Base-by-base conservation (phyloP, 2,329 filamentous ascomycete species). In the Ophidiomyces ophidiicola region DNA sequence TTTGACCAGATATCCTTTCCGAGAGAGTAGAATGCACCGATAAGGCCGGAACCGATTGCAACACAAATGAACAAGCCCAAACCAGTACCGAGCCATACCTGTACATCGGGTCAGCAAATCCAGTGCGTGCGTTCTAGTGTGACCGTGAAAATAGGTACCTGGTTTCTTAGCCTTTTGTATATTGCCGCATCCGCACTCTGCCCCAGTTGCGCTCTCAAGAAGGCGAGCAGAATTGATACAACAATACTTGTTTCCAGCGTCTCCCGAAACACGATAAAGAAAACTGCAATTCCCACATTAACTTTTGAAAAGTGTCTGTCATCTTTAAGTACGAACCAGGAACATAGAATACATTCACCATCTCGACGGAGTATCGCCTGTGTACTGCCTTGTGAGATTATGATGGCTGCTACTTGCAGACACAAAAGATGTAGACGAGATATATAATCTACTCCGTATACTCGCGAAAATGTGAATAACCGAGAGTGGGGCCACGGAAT, bases 251-350 rank as follows among this genome's bases (percentile, higher is more conserved):
- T 43, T 23, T 43, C 41, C n/a, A 43, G 35, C 34, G 41, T 35
- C 29, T 43, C 41, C 24, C 41, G 41, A 34, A 43, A 43, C 35
- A 43, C 41, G 26, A 43, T 43, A 20, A 43, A 43, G 21, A 43
- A 43, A 17, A 43, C 41, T 43, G 12, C 18, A 21, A 18, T 10
- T 32, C 28, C 4, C 32, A 19, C 10, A 5, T 19, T 11, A 32
- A 18, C 8, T 25, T 28, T 20, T 19, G 10, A 31, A 34, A 18
- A 19, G 11, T 3, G n/a, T 32, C 14, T 19, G 12, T 17, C 8
- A 20, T 6, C 2, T 10, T 23, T 21, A 10, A n/a, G 17, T 17
- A 37, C 28, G 7, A 32, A 39, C 41, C 41, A 24, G 41, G 41
- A 17, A 35, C 41, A 39, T 39, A 43, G 12, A 43, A 43, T 15